Evolutionary conservation across 306 rosid species (phyloP).

Genomic region (barrel medic (Medicago truncatula)): DNA sequence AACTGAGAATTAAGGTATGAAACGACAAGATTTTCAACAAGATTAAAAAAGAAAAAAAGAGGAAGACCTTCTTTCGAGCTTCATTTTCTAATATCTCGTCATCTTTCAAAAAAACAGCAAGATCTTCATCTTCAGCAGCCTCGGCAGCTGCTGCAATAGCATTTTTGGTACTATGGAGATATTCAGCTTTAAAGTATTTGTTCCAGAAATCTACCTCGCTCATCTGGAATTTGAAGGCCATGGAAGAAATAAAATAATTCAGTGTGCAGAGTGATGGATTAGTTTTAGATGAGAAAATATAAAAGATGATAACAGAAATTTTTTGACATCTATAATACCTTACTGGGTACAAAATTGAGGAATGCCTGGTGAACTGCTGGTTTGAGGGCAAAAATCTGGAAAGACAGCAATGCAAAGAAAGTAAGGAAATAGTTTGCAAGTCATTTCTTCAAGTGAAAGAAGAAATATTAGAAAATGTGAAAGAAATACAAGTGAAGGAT

Average conservation of each 20-base stretch:
- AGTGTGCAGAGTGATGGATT: slow-evolving; percentile 23
- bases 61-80: slow-evolving; percentile 78
- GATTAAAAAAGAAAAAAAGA: slow-evolving; percentile 29
- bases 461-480: slow-evolving; percentile 24
- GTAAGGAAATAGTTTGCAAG: slow-evolving; percentile 31
- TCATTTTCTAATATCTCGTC: slow-evolving; percentile 88
- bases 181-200: slow-evolving; percentile 94
- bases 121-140: slow-evolving; percentile 99
- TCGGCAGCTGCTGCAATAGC: slow-evolving; percentile 89
- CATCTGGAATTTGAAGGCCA: slow-evolving; percentile 63
- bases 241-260: slow-evolving; percentile 25
- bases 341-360: slow-evolving; percentile 78
- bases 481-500: slow-evolving; percentile 25
- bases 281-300: slow-evolving; percentile 30
- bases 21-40: slow-evolving; percentile 26
- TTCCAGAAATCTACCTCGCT: slow-evolving; percentile 93
- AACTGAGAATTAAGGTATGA: slow-evolving; percentile 27
- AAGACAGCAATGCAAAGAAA: slow-evolving; percentile 31
- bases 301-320: slow-evolving; percentile 14
- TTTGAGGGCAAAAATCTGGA: slow-evolving; percentile 91
- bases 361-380: slow-evolving; percentile 97
- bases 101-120: slow-evolving; percentile 85
- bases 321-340: slow-evolving; percentile 59
- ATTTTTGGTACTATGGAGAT: slow-evolving; percentile 85
- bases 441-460: slow-evolving; percentile 8